phyloP scores from a whole-genome alignment of 805 yeast species.

The Metschnikowia cerradonensis region DNA sequence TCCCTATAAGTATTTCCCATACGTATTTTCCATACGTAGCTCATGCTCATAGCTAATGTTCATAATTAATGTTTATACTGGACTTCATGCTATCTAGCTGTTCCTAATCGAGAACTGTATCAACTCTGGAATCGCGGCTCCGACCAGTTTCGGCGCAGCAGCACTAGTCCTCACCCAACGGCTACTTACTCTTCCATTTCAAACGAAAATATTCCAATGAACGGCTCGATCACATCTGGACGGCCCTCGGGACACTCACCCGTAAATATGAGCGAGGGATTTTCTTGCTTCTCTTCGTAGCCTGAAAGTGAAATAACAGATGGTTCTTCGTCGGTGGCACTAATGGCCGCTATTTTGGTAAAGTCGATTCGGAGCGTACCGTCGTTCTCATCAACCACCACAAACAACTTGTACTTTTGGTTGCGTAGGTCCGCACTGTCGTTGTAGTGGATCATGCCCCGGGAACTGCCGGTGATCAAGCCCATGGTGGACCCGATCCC shows the following conservation, averaged over 20 bases:
- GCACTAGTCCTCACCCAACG: neutral
- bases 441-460: constrained; percentile 47
- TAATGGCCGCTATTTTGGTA: constrained; percentile 39
- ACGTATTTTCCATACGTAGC: too few relatives aligned
- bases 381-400: constrained; percentile 44
- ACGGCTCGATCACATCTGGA: constrained; percentile 50
- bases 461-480: constrained; percentile 48
- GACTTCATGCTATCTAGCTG: too few relatives aligned
- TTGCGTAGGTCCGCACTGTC: constrained; percentile 43
- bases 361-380: constrained; percentile 48
- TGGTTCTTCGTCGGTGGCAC: constrained; percentile 22
- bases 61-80: too few relatives aligned
- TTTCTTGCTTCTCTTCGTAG: constrained; percentile 32
- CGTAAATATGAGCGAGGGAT: constrained; percentile 46
- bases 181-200: constrained; percentile 35
- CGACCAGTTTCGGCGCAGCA: too few relatives aligned
- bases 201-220: constrained; percentile 52
- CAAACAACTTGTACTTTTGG: constrained; percentile 47
- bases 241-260: constrained; percentile 52
- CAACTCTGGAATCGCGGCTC: neutral
- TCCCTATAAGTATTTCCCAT: too few relatives aligned
- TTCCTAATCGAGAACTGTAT: too few relatives aligned
- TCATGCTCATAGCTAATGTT: too few relatives aligned
- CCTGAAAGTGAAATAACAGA: constrained; percentile 12
- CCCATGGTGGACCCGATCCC: constrained; percentile 59